Percentiles rank a stretch among this genome's conserved stretches.
Evolutionary conservation across 106 monocot genomes (phyloP).

Genomic region (Platanthera zijinensis): DNA sequence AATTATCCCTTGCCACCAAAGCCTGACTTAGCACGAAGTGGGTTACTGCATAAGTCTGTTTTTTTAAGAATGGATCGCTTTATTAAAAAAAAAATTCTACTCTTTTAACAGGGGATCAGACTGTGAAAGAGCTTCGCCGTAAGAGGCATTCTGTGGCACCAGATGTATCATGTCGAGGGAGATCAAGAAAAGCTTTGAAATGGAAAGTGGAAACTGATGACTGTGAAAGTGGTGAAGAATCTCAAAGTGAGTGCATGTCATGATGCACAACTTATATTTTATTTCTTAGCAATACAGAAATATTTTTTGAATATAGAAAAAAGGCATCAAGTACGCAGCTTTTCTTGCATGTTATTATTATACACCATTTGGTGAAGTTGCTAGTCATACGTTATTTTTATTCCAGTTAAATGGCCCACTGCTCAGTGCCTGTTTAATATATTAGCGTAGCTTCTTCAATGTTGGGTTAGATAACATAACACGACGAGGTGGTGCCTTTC

Average conservation of each 20-base stretch:
- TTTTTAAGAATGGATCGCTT: neutral
- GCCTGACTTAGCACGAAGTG: conserved; percentile 52
- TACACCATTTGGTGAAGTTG: neutral
- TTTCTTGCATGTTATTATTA: neutral
- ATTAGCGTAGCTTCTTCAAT: too few relatives aligned
- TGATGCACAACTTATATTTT: neutral
- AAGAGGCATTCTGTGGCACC: conserved; percentile 70
- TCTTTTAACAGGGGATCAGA: conserved; percentile 47
- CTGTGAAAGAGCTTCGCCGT: conserved; percentile 63
- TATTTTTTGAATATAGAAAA: neutral
- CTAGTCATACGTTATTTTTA: neutral
- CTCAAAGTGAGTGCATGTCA: conserved; percentile 45
- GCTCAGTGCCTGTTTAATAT: too few relatives aligned
- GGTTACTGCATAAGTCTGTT: neutral
- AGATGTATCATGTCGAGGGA: conserved; percentile 62
- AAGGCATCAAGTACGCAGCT: neutral
- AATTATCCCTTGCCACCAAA: conserved; percentile 89
- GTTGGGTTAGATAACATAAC: too few relatives aligned
- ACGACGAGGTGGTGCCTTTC: too few relatives aligned
- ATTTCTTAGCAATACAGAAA: neutral
- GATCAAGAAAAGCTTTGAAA: conserved; percentile 66
- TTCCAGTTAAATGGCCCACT: neutral
- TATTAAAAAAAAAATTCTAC: neutral
- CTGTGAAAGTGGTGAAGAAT: conserved; percentile 46
- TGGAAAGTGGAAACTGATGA: conserved; percentile 45